Evolutionary conservation across 768 basidiomycete genomes (phyloP).

Genomic region (Lactarius pseudohatsudake): DNA sequence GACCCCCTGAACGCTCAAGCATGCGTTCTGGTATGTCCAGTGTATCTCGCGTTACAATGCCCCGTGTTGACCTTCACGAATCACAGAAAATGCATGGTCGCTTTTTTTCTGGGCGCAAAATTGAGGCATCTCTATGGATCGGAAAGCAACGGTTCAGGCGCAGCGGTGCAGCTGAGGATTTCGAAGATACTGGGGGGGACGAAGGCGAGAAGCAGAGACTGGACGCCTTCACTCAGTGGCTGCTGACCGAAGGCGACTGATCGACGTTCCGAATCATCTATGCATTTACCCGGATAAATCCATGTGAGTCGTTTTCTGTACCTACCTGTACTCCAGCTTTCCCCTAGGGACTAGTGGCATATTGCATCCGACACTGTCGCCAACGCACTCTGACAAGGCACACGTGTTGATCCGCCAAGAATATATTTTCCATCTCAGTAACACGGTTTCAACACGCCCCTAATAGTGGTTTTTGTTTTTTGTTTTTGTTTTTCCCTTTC

Average conservation of each 20-base stretch:
- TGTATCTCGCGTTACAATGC: not conserved
- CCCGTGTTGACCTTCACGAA: constrained; percentile 2
- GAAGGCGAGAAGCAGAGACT: constrained; percentile 81
- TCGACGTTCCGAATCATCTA: not conserved
- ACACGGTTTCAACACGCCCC: constrained; percentile 5
- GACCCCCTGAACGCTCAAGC: constrained; percentile 92
- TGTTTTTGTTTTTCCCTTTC: not conserved
- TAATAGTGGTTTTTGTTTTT: not conserved
- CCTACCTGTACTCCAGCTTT: constrained; percentile 25
- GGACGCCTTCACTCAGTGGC: constrained; percentile 86
- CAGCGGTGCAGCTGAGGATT: constrained; percentile 64
- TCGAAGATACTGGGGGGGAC: constrained; percentile 56
- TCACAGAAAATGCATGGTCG: constrained; percentile 90
- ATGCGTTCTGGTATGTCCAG: constrained; percentile 70
- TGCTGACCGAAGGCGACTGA: constrained; percentile 77
- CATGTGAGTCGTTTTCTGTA: constrained; percentile 20
- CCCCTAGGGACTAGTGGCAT: constrained; percentile 1
- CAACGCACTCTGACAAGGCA: not conserved
- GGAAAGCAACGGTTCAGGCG: constrained; percentile 83
- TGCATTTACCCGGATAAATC: constrained; percentile 11
- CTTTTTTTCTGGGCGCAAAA: constrained; percentile 80
- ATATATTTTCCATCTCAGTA: constrained; percentile 1
- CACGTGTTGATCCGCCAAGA: constrained; percentile 14
- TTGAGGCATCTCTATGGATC: constrained; percentile 79
- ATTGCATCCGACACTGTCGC: not conserved